These are phyloP conservation scores for Crithidia sp. DNA, from an alignment of 208 protist species.

Conservation along the genomic window DNA sequence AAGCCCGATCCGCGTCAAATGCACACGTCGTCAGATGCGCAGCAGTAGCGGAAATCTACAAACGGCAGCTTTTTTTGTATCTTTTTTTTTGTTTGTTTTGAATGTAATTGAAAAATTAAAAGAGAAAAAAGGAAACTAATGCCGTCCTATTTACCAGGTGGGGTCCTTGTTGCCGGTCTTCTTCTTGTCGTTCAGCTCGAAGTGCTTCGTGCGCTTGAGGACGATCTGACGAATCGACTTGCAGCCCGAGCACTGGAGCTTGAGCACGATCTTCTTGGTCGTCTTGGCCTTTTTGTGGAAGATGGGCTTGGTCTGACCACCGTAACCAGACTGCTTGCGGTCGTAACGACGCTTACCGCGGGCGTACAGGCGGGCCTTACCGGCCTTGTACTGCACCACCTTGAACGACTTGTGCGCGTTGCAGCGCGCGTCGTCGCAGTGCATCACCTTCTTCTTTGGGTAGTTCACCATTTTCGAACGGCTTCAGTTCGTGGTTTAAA, in stretches of 20 bases:
- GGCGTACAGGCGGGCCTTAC: conserved; percentile 98
- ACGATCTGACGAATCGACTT: conserved; percentile 94
- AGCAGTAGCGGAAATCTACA: too few relatives aligned
- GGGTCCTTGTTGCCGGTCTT: conserved; percentile 92
- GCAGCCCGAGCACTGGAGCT: conserved; percentile 98
- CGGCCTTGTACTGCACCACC: conserved; percentile 99
- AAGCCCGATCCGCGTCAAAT: too few relatives aligned
- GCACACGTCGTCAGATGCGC: too few relatives aligned
- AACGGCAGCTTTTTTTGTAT: too few relatives aligned
- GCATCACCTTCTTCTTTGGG: conserved; percentile 94
- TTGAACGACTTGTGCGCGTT: conserved; percentile 98
- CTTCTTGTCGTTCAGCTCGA: conserved; percentile 98
- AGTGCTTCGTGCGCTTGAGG: conserved; percentile 99
- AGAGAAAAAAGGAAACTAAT: conserved; percentile 19
- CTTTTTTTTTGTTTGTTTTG: conserved; percentile 3
- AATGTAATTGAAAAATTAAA: conserved; percentile 20
- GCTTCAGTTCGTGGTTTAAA: conserved; percentile 48
- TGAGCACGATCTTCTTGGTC: conserved; percentile 99
- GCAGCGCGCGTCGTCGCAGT: conserved; percentile 90
- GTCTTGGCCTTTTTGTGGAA: conserved; percentile 99
- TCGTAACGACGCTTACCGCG: conserved; percentile 99
- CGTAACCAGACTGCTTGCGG: conserved; percentile 99
- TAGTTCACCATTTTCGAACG: conserved; percentile 96
- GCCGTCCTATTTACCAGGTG: conserved; percentile 77
- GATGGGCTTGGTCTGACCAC: conserved; percentile 99